Evolutionary conservation across 2,329 filamentous ascomycete species (phyloP).

Genomic region (Tolypocladium ophioglossoides): DNA sequence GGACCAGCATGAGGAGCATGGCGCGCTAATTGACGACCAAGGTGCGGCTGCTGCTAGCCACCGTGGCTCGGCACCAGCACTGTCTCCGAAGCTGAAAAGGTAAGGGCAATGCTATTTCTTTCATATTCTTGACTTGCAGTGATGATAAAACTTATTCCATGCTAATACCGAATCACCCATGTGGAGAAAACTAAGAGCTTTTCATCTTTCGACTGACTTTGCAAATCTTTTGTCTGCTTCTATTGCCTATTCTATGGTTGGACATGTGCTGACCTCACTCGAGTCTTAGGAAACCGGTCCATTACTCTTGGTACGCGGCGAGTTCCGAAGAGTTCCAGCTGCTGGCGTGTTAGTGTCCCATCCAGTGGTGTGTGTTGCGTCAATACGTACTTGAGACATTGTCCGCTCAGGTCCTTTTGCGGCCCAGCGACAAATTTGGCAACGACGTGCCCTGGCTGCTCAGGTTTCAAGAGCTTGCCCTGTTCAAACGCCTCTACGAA

Average conservation of each 20-base stretch:
- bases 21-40: background rate
- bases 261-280: slow-evolving; percentile 8
- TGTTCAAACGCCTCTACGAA: slow-evolving; percentile 62
- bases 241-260: slow-evolving; percentile 5
- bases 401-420: slow-evolving; percentile 59
- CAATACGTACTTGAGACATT: slow-evolving; percentile 54
- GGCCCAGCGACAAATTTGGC: slow-evolving; percentile 63
- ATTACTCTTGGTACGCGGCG: slow-evolving; percentile 37
- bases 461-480: slow-evolving; percentile 66
- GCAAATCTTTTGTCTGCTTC: slow-evolving; percentile 17
- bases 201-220: slow-evolving; percentile 76
- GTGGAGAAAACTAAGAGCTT: slow-evolving; percentile 63
- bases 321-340: slow-evolving; percentile 36
- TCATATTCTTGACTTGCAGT: slow-evolving; percentile 26
- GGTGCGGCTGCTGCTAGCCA: background rate
- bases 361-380: background rate
- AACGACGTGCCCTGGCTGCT: slow-evolving; percentile 79
- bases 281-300: slow-evolving; percentile 2
- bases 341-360: slow-evolving; percentile 8
- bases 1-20: background rate
- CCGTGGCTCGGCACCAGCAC: background rate
- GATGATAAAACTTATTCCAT: slow-evolving; percentile 65
- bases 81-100: slow-evolving; percentile 5
- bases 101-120: slow-evolving; percentile 14
- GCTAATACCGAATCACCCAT: slow-evolving; percentile 62